phyloP scores from a whole-genome alignment of 2,329 filamentous ascomycete species.

The Diplodia intermedia region DNA sequence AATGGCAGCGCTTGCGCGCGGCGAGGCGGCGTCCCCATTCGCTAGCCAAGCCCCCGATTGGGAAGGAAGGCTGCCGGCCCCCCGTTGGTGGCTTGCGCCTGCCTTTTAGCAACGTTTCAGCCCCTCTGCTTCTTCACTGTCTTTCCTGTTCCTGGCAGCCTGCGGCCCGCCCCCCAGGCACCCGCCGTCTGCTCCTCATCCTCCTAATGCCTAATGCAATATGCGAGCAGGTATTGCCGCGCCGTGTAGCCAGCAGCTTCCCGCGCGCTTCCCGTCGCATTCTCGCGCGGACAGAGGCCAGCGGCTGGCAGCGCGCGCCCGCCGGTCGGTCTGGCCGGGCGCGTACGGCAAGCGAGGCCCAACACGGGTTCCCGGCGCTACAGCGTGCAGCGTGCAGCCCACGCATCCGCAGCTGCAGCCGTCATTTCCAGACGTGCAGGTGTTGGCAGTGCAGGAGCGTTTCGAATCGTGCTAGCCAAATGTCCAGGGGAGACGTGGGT shows the following conservation, averaged over 20 bases:
- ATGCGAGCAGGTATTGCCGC: constrained; percentile 1
- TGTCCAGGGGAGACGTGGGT: constrained; percentile 17
- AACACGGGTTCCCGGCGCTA: neutral
- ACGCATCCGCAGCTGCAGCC: neutral
- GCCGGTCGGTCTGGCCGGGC: neutral
- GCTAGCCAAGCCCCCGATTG: neutral
- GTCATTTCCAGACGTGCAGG: neutral
- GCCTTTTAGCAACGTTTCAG: constrained; percentile 5
- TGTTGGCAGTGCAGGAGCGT: constrained; percentile 2
- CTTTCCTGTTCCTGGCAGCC: constrained; percentile 19
- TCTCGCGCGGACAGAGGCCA: neutral
- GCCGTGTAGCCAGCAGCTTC: constrained; percentile 7
- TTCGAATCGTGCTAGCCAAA: constrained; percentile 15
- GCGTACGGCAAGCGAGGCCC: constrained; percentile 10
- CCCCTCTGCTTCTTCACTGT: neutral
- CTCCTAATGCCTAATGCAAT: neutral
- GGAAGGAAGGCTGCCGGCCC: neutral
- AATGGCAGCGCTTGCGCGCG: constrained; percentile 13
- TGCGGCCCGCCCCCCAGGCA: neutral
- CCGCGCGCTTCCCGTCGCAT: constrained; percentile 17
- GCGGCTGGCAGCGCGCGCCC: constrained; percentile 12
- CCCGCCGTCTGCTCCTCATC: neutral
- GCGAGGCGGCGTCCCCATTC: neutral
- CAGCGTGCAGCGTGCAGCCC: neutral
- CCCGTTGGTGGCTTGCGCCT: constrained; percentile 10